Evolutionary conservation across 257 asterid species (phyloP).

Genomic region (Echium plantagineum): DNA sequence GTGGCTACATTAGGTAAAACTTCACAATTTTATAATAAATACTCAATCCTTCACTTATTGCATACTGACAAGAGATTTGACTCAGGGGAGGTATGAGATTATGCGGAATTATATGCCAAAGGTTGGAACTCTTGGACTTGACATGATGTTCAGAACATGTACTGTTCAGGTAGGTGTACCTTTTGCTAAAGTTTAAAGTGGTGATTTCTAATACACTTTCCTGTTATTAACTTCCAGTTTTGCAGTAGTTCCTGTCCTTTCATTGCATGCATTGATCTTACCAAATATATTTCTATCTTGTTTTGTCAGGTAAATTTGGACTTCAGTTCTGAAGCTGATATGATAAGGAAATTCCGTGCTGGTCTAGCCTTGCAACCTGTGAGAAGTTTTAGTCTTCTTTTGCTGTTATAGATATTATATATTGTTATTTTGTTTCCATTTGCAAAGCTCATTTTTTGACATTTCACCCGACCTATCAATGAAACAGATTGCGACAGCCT

Average conservation of each 20-base stretch:
- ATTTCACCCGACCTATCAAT: constrained; percentile 24
- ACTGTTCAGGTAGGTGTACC: constrained; percentile 69
- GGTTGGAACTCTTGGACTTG: constrained; percentile 96
- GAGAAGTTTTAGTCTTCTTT: constrained; percentile 25
- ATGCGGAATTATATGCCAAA: constrained; percentile 96
- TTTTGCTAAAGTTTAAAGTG: not conserved
- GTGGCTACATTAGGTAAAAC: not conserved
- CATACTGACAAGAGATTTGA: constrained; percentile 27
- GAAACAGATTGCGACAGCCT: constrained; percentile 90
- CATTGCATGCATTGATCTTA: too few relatives aligned
- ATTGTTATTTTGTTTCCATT: not conserved
- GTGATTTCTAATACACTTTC: not conserved
- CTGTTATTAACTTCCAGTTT: not conserved
- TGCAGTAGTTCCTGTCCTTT: not conserved
- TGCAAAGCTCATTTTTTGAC: constrained; percentile 6
- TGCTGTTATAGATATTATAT: not conserved
- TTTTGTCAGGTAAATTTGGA: constrained; percentile 84
- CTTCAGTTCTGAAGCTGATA: constrained; percentile 89
- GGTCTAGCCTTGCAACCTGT: constrained; percentile 96
- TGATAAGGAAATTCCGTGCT: constrained; percentile 92
- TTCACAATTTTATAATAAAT: too few relatives aligned
- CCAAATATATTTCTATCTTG: not conserved
- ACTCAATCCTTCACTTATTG: constrained; percentile 8
- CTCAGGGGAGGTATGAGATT: constrained; percentile 88
- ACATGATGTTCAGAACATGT: constrained; percentile 93